A percentile compares a stretch with the other conserved stretches of the same genome.
These are phyloP conservation scores for Pythium biforme DNA, from an alignment of 352 stramenopile species.

Conservation along the genomic window DNA sequence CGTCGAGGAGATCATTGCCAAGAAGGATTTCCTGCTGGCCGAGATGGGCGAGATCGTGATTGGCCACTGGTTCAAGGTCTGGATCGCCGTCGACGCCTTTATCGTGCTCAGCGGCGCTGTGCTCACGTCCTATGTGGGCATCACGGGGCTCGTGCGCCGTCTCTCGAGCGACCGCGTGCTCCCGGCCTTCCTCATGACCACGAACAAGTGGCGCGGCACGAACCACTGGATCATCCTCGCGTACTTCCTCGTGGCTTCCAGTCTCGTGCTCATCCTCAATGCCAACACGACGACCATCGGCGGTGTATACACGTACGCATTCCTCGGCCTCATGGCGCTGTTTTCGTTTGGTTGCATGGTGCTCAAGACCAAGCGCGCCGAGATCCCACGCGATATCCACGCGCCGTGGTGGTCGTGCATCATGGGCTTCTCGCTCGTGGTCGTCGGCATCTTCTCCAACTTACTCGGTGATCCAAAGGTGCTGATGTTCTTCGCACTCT, in stretches of 20 bases:
- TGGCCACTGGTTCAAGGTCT: conserved; percentile 42
- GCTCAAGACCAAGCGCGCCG: conserved; percentile 91
- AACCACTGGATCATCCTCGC: conserved; percentile 74
- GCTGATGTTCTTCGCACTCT: conserved; percentile 81
- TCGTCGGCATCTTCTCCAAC: conserved; percentile 61
- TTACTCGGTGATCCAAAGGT: conserved; percentile 67
- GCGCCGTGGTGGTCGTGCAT: conserved; percentile 83
- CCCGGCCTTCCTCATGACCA: conserved; percentile 36
- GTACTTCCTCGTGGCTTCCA: conserved; percentile 50
- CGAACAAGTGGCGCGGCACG: conserved; percentile 52
- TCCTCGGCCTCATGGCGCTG: conserved; percentile 89
- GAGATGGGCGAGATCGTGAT: conserved; percentile 54
- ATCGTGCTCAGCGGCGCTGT: conserved; percentile 72
- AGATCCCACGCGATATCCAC: conserved; percentile 85
- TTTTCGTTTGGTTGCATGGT: conserved; percentile 91
- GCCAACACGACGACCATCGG: conserved; percentile 75
- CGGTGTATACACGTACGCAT: conserved; percentile 92
- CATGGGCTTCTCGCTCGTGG: conserved; percentile 65
- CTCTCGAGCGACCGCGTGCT: conserved; percentile 63
- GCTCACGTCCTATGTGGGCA: conserved; percentile 80
- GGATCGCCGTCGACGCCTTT: conserved; percentile 71
- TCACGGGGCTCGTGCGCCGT: conserved; percentile 60
- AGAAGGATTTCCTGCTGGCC: conserved; percentile 18
- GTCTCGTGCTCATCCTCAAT: conserved; percentile 56
- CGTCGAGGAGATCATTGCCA: too few species aligned